These are phyloP conservation scores for Phytopythium cucurbitacearum DNA, from an alignment of 352 stramenopile species.

Conservation along the genomic window DNA sequence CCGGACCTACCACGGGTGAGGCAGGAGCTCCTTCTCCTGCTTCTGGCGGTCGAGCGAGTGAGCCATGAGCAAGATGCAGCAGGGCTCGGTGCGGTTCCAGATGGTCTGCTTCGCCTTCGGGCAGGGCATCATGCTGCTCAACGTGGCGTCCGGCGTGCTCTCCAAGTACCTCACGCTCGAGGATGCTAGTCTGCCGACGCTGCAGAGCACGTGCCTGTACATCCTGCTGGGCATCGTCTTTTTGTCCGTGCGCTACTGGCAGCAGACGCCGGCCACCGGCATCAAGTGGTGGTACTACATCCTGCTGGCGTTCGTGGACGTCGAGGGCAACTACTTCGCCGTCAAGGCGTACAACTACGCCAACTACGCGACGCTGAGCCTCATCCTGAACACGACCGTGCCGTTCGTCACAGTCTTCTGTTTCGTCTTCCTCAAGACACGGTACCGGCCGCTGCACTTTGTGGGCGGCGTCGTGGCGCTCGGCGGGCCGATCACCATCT, in stretches of 20 bases:
- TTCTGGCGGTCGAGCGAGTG: no score
- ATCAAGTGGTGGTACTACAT: constrained; percentile 61
- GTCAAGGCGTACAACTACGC: constrained; percentile 71
- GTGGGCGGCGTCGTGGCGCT: constrained; percentile 35
- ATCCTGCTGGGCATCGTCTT: constrained; percentile 46
- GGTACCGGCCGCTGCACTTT: constrained; percentile 54
- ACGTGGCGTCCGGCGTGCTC: constrained; percentile 47
- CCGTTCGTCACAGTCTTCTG: constrained; percentile 65
- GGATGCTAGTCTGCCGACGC: constrained; percentile 43
- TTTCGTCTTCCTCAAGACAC: constrained; percentile 63
- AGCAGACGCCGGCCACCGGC: constrained; percentile 27
- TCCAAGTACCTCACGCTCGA: constrained; percentile 57
- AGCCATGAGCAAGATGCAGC: constrained; percentile 10
- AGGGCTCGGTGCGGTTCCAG: constrained; percentile 29
- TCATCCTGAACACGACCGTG: constrained; percentile 69
- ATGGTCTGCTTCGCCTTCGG: constrained; percentile 59
- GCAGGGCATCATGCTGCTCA: constrained; percentile 65
- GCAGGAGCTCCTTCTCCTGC: not conserved
- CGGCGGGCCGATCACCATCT: constrained; percentile 48
- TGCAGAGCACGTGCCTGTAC: constrained; percentile 62
- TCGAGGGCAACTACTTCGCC: constrained; percentile 69
- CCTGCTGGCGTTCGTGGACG: constrained; percentile 49
- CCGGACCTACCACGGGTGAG: not conserved
- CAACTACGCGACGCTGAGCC: constrained; percentile 60
- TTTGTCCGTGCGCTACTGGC: constrained; percentile 28